Evolutionary conservation across 148 eudicot genomes (phyloP).

Genomic region (Fagopyrum homotropicum): DNA sequence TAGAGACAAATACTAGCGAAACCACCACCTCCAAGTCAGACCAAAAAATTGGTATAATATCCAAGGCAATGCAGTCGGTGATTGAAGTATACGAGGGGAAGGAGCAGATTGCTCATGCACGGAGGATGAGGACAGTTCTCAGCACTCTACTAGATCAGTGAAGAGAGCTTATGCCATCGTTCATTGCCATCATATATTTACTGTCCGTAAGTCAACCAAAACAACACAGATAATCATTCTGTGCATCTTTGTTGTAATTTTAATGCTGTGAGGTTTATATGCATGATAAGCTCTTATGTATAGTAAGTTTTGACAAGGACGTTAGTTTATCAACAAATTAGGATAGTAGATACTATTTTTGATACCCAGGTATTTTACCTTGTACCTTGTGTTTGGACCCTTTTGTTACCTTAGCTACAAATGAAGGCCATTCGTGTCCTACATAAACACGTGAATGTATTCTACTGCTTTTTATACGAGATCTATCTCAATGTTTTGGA

Average conservation of each 20-base stretch:
- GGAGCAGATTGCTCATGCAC: constrained; percentile 34
- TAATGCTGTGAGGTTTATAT: not conserved
- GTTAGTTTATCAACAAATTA: not conserved
- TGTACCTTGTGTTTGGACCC: not conserved
- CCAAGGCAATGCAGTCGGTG: constrained; percentile 46
- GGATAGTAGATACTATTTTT: not conserved
- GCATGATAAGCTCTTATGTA: not conserved
- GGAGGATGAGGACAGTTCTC: constrained; percentile 33
- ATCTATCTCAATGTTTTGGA: not conserved
- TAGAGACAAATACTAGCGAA: constrained; percentile 24
- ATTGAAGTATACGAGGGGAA: constrained; percentile 46
- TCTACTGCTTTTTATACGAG: not conserved
- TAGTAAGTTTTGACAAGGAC: not conserved
- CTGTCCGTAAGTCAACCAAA: not conserved
- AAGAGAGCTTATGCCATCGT: not conserved
- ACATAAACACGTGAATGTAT: not conserved
- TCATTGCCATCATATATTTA: not conserved
- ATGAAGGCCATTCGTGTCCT: not conserved
- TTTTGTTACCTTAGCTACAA: not conserved
- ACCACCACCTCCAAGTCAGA: constrained; percentile 24
- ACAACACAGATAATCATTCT: not conserved
- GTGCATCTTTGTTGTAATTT: not conserved
- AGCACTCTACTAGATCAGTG: constrained; percentile 9
- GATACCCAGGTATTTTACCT: not conserved
- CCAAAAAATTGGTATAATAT: constrained; percentile 50